Evolutionary conservation across 1,284 basidiomycete genomes (phyloP).

Genomic region (Ganoderma boninense): DNA sequence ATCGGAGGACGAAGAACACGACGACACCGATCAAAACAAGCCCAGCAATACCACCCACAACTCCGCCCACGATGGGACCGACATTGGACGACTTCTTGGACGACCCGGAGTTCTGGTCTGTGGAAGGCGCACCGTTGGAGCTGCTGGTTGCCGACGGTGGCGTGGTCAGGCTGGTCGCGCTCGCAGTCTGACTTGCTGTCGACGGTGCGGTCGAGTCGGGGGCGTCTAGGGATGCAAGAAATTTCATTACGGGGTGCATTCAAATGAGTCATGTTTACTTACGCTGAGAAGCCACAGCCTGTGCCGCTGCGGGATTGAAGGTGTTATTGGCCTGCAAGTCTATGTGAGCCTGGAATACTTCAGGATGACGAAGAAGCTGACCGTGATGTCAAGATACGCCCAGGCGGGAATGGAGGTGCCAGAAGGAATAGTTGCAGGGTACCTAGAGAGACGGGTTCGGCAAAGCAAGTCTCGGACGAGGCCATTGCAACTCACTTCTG

Average conservation of each 20-base stretch:
- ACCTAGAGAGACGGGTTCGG: not conserved
- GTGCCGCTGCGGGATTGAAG: conserved; percentile 15
- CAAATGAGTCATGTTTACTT: not conserved
- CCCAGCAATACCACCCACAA: conserved; percentile 20
- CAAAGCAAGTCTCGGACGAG: not conserved
- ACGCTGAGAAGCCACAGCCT: conserved; percentile 13
- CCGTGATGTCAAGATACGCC: conserved; percentile 27
- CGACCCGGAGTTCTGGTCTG: not conserved
- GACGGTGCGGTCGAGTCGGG: conserved; percentile 20
- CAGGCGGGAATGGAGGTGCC: conserved; percentile 27
- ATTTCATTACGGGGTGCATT: not conserved
- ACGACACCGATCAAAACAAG: conserved; percentile 17
- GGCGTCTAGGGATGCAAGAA: conserved; percentile 1
- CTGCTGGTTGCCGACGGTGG: conserved; percentile 4
- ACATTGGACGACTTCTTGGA: conserved; percentile 25
- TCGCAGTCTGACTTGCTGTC: not conserved
- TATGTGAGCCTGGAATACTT: not conserved
- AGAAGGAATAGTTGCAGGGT: conserved; percentile 16
- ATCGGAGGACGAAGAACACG: conserved; percentile 24
- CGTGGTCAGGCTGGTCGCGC: not conserved
- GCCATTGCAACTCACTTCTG: conserved; percentile 9
- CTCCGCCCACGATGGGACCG: conserved; percentile 23
- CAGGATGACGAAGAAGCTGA: not conserved
- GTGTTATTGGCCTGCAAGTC: conserved; percentile 11
- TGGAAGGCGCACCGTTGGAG: conserved; percentile 3